A percentile compares a stretch with the other conserved stretches of the same genome.
These are phyloP conservation scores for Monascus ruber DNA, from an alignment of 2,329 filamentous ascomycete species.

Conservation along the genomic window DNA sequence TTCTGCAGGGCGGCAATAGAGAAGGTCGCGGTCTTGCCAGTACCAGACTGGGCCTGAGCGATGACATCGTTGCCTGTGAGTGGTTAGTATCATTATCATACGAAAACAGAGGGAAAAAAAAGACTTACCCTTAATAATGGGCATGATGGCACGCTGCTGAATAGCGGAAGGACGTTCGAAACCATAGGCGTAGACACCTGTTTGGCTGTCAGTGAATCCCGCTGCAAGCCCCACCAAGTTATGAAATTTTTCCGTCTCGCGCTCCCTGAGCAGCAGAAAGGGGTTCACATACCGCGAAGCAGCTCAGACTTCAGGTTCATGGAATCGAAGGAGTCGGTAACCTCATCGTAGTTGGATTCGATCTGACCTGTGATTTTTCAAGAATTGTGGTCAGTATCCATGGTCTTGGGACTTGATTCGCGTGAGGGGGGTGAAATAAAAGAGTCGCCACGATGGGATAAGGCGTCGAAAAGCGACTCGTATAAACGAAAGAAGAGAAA, in stretches of 20 bases:
- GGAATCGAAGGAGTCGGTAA: constrained; percentile 96
- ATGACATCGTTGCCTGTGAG: constrained; percentile 86
- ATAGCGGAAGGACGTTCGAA: constrained; percentile 99
- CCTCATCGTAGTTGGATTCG: constrained; percentile 99
- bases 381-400: constrained; percentile 7
- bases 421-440: neutral
- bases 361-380: constrained; percentile 65
- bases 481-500: constrained; percentile 2
- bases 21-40: constrained; percentile 99
- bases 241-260: constrained; percentile 13
- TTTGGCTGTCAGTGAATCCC: constrained; percentile 7
- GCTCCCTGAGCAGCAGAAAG: constrained; percentile 11
- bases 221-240: constrained; percentile 1
- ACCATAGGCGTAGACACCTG: constrained; percentile 97
- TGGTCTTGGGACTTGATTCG: constrained; percentile 2
- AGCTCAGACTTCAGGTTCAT: constrained; percentile 97
- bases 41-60: constrained; percentile 98
- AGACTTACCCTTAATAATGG: constrained; percentile 90
- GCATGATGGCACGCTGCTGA: constrained; percentile 99
- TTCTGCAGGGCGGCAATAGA: constrained; percentile 98
- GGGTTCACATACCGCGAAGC: constrained; percentile 62
- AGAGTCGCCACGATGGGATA: constrained; percentile 1
- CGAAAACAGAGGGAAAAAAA: neutral
- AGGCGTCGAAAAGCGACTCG: constrained; percentile 2
- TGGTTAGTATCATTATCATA: neutral